Percentiles rank a stretch among this genome's conserved stretches.
These are phyloP conservation scores for Botrytis fabae DNA, from an alignment of 2,329 filamentous ascomycete genomes.

Conservation along the genomic window DNA sequence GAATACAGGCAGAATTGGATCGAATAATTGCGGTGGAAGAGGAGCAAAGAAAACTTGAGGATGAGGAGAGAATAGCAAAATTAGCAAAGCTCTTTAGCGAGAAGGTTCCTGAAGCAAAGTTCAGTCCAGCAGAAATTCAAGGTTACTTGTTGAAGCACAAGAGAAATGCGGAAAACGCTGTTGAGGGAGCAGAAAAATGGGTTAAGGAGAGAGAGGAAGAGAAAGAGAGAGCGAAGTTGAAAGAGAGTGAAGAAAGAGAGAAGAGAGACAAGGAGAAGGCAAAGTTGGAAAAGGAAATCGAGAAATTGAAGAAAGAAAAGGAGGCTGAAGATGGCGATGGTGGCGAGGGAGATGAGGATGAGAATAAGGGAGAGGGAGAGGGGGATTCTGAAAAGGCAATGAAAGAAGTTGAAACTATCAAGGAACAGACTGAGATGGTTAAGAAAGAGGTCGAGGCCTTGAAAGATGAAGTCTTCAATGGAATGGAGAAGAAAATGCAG, in stretches of 20 bases:
- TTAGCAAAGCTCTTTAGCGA: constrained; percentile 54
- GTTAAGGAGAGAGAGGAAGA: constrained; percentile 52
- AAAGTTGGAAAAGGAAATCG: constrained; percentile 26
- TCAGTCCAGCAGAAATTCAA: constrained; percentile 64
- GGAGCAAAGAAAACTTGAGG: constrained; percentile 25
- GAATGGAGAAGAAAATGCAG: neutral
- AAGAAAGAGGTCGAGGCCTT: constrained; percentile 5
- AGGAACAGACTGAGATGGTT: neutral
- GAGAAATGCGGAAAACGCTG: constrained; percentile 55
- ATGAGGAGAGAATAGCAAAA: constrained; percentile 34
- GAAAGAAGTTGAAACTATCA: neutral
- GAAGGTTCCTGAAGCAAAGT: constrained; percentile 52
- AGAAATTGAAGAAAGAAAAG: constrained; percentile 27
- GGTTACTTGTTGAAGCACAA: constrained; percentile 65
- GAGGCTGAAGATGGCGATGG: constrained; percentile 10
- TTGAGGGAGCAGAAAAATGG: constrained; percentile 56
- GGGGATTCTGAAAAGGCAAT: neutral
- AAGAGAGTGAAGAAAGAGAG: constrained; percentile 36
- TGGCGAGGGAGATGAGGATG: neutral
- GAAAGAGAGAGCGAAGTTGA: constrained; percentile 44
- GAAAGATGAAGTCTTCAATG: neutral
- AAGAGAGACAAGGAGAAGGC: constrained; percentile 30
- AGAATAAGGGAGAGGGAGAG: neutral
- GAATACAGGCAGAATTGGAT: neutral
- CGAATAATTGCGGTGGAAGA: constrained; percentile 21